Evolutionary conservation across 2,329 filamentous ascomycete species (phyloP).

Genomic region (Leptographium lundbergii): DNA sequence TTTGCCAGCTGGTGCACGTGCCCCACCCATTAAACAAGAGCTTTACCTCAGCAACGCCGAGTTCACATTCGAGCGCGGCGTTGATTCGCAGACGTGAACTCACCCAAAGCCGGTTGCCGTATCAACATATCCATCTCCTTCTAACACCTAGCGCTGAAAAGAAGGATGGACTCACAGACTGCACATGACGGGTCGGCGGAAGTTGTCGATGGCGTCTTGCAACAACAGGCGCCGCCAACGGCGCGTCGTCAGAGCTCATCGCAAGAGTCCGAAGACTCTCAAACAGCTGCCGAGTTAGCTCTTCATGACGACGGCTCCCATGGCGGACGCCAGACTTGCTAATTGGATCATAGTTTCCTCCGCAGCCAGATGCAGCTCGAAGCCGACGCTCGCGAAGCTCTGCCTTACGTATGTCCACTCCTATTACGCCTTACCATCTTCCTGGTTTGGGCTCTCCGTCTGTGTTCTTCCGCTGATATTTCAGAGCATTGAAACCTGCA

Average conservation of each 20-base stretch:
- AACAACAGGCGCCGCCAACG: constrained; percentile 10
- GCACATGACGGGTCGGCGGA: constrained; percentile 7
- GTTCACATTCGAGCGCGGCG: background rate
- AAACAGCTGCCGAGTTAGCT: constrained; percentile 58
- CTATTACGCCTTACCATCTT: background rate
- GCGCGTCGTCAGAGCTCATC: constrained; percentile 47
- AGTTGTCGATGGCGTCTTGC: constrained; percentile 36
- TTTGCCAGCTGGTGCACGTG: background rate
- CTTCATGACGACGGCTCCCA: background rate
- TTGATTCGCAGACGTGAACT: background rate
- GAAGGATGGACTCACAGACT: constrained; percentile 4
- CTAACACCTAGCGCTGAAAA: background rate
- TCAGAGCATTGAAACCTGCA: constrained; percentile 88
- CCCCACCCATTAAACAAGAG: background rate
- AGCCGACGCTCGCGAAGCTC: constrained; percentile 84
- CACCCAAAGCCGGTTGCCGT: background rate
- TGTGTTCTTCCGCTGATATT: background rate
- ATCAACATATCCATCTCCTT: background rate
- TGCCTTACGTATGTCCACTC: constrained; percentile 62
- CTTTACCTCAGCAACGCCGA: constrained; percentile 1
- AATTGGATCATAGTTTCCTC: constrained; percentile 54
- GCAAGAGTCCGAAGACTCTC: constrained; percentile 50
- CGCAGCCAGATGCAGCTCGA: constrained; percentile 81
- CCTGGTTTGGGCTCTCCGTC: background rate
- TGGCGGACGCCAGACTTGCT: background rate